Conservation (phyloP, 495 filamentous ascomycete species). For the Lentithecium fluviatile region DNA sequence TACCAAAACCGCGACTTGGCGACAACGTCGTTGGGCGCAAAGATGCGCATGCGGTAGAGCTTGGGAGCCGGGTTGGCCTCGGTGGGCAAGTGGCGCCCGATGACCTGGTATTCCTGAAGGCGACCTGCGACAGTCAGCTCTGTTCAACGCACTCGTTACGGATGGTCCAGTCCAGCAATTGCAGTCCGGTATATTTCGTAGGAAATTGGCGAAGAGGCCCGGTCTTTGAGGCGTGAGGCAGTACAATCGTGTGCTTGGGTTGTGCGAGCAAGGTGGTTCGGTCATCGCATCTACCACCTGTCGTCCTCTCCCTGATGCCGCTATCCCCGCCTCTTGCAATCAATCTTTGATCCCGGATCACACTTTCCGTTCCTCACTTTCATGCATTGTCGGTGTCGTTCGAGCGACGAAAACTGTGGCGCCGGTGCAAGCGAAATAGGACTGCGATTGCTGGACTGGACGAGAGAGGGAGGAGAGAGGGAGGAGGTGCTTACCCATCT, state of each 20-base stretch:
- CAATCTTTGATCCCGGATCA: too few species aligned
- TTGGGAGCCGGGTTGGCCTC: slow-evolving; percentile 93
- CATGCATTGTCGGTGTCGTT: too few species aligned
- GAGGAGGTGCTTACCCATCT: slow-evolving; percentile 54
- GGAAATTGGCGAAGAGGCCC: background rate
- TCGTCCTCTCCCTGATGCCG: too few species aligned
- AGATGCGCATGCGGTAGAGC: slow-evolving; percentile 99
- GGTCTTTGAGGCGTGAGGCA: background rate
- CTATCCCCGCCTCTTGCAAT: too few species aligned
- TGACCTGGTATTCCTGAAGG: slow-evolving; percentile 99
- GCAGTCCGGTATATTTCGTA: slow-evolving; percentile 7
- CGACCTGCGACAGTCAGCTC: slow-evolving; percentile 62
- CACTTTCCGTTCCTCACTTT: too few species aligned
- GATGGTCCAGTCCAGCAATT: slow-evolving; percentile 13
- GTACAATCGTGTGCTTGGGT: too few species aligned
- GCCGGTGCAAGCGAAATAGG: background rate
- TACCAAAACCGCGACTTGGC: slow-evolving; percentile 99
- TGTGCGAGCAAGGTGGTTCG: too few species aligned
- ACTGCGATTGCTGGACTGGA: slow-evolving; percentile 22
- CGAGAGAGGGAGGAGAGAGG: slow-evolving; percentile 22
- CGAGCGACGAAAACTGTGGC: too few species aligned
- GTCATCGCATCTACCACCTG: too few species aligned
- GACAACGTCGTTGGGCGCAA: slow-evolving; percentile 94
- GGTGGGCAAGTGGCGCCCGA: slow-evolving; percentile 96
- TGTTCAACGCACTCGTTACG: background rate